phyloP scores from a whole-genome alignment of 306 rosid genomes.

The Vicia sativa region DNA sequence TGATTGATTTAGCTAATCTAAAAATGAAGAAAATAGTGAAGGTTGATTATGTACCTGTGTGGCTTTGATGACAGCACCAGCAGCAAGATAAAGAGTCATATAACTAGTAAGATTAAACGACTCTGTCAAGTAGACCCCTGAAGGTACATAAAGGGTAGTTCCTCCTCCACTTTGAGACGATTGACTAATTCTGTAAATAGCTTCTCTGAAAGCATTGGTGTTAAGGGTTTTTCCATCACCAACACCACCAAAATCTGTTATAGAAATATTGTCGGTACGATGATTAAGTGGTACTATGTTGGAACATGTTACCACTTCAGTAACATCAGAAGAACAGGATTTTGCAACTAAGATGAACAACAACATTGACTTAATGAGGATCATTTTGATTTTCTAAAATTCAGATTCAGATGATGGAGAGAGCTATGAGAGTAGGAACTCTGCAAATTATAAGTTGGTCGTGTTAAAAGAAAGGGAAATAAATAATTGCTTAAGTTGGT shows the following conservation, averaged over 20 bases:
- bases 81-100: constrained; percentile 79
- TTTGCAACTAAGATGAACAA: background rate
- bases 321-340: constrained; percentile 7
- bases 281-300: constrained; percentile 56
- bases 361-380: background rate
- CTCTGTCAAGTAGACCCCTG: constrained; percentile 75
- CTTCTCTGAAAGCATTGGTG: constrained; percentile 70
- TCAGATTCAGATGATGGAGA: background rate
- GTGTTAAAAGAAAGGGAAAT: too few species aligned
- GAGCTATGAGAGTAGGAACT: background rate
- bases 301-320: constrained; percentile 63
- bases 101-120: constrained; percentile 82
- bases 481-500: too few species aligned
- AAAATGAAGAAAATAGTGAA: background rate
- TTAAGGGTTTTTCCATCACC: constrained; percentile 78
- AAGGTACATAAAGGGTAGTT: constrained; percentile 74
- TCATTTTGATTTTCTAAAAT: background rate
- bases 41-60: constrained; percentile 52
- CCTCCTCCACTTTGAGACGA: constrained; percentile 59
- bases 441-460: too few species aligned
- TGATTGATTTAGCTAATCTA: background rate
- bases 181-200: constrained; percentile 66
- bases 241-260: constrained; percentile 68
- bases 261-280: constrained; percentile 65
- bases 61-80: constrained; percentile 81